Evolutionary conservation across 352 stramenopile genomes (phyloP), one percentile per base, ranked within the genome.

Genomic region (Globisporangium nunn): DNA sequence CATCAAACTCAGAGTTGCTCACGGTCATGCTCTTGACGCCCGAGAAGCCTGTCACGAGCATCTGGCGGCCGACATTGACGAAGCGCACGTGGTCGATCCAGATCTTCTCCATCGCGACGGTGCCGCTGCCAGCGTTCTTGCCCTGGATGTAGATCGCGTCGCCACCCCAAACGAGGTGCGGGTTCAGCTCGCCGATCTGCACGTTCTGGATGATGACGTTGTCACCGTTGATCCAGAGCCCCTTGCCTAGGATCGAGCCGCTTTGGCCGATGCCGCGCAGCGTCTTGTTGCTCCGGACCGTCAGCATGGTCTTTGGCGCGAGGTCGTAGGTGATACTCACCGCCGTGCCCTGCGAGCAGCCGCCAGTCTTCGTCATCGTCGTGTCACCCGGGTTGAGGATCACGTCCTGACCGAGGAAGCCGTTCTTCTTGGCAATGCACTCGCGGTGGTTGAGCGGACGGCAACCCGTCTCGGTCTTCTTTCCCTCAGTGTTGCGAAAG

Each of bases 141-240:
- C 63, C 54, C 31, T 59, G 54, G 31, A 59, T 30, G 54, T 59
- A 59, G 44, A 59, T n/a, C 39, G 53, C 53, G 53, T 59, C 53
- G 12, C 53, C 53, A 31, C 53, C 53, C 53, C 53, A 59, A 46
- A 76, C 57, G 10, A 74, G 29, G 51, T 76, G 68, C 35, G 68
- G n/a, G 57, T 85, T 85, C 17, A 85, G 50, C 48, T 85, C 58
- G 17, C 61, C 78, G 62, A 85, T 77, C 63, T 81, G 60, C 46
- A 85, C 64, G 52, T 85, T 82, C 60, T 82, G 72, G 14, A 82
- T 40, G 44, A 85, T 81, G 28, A 81, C 71, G 55, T 81, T 82
- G 52, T 57, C 43, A 18, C 71, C 72, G 3, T 14, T 28, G 56
- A 82, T 67, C 43, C 43, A 54, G 6, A 81, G n/a, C 0, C 74